Base-by-base conservation (phyloP, 1,284 basidiomycete genomes). In the Cryptococcus hybrid region DNA sequence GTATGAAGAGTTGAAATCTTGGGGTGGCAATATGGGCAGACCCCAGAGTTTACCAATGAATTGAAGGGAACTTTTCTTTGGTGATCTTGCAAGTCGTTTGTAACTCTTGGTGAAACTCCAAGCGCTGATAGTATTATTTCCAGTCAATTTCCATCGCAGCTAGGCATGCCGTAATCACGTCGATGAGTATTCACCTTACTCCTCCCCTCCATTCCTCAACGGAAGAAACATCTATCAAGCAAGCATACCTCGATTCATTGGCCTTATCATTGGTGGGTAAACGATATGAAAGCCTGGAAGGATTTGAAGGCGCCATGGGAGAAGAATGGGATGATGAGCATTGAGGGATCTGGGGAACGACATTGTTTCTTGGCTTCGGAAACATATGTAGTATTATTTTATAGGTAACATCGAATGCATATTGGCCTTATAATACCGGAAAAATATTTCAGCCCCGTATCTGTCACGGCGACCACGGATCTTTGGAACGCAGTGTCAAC, bases 1-100 rank as follows among this genome's bases (percentile, higher is more conserved):
- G 7, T 87, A 89, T 70, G 77, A 80, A 1, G 90, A 94, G 70
- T 79, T 96, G 46, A 57, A 56, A 46, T 52, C 83, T 43, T 98
- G 95, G 96, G 84, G 24, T 99, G 94, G 93, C 82, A 85, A 36
- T 97, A 86, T 69, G 95, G 94, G 0, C 90, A 96, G 73, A 96
- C 94, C 0, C 95, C 95, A 53, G 90, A 95, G 71, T 98, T 99
- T 73, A 88, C 74, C 0, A 79, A 81, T 60, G 50, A 55, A 8
- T 51, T 81, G 4, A 64, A 18, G 68, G 63, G 3, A 60, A 64
- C 11, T 52, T 77, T 3, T 65, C 69, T 2, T 70, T 51, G 73
- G 66, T 50, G 60, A 50, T 15, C 35, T 75, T 1, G 66, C 72
- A 45, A 55, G 85, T 45, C 85, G 86, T 63, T 79, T 13, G 18